Base-by-base conservation (phyloP, 495 filamentous ascomycete species). In the Aeminium ludgeri region DNA sequence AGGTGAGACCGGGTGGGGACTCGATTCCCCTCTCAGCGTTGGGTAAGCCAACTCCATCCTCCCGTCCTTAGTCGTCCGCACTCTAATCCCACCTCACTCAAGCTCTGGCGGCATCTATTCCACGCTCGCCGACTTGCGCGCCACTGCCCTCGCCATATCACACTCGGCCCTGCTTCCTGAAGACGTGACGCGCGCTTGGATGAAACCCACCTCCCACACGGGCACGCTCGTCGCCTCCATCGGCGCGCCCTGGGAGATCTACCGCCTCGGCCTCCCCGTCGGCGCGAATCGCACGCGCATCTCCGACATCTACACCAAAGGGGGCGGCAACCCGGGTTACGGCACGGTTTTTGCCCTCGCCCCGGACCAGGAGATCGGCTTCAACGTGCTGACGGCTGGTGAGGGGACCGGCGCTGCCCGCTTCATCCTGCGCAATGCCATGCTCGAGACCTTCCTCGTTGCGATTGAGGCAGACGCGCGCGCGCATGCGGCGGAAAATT, bases 101-200 rank as follows among this genome's bases (percentile, higher is more conserved):
- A 70, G 67, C 8, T 63, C 72, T 2, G 73, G 73, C 11, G 72
- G 69, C 44, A 60, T 76, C 33, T 76, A 68, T 54, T 70, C 72
- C 16, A 69, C 66, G 0, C 46, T 57, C 11, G 55, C 53, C 15
- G 73, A 78, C 52, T 52, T 76, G 36, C 58, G 63, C 3, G 59
- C 51, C 20, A 52, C 76, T 2, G 72, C 72, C 8, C 68, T 65
- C 11, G 64, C 65, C 29, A 73, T 78, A 47, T 59, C 78, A 17
- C 58, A 55, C 12, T 66, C 61, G 13, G 59, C 60, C 0, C 55
- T 77, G 0, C 52, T 77, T 1, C 35, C 59, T 0, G 54, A 62
- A 0, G 49, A 56, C 2, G 41, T 60, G 11, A 76, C 73, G 0
- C 61, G 67, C 42, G 52, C 63, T 30, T 78, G 72, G 74, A 56